Percentiles rank a stretch among this genome's conserved stretches.
These are phyloP conservation scores for Mimosa pudica DNA, from an alignment of 306 rosid species.

Conservation along the genomic window DNA sequence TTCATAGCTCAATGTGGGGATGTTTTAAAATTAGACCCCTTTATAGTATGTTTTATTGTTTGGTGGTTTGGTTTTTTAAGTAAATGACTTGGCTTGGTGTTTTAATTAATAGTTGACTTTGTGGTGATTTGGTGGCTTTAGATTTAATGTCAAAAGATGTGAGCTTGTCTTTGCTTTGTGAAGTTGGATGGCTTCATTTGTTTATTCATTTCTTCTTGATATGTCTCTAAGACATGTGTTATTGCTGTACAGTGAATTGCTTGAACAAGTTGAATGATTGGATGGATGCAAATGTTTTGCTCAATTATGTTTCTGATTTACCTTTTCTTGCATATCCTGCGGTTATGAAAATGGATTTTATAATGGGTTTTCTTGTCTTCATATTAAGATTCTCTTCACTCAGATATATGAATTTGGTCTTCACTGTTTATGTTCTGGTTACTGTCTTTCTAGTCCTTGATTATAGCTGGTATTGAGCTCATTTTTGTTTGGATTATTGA, in stretches of 20 bases:
- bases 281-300: background rate
- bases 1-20: conserved; percentile 10
- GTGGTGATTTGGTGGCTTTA: conserved; percentile 25
- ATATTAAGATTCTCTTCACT: background rate
- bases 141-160: background rate
- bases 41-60: no score
- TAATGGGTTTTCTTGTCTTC: background rate
- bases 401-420: conserved; percentile 4
- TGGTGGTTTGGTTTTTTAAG: background rate
- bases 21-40: background rate
- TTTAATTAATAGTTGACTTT: conserved; percentile 12
- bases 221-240: background rate
- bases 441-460: background rate
- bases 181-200: conserved; percentile 11
- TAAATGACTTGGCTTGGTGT: background rate
- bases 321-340: background rate
- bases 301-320: conserved; percentile 16
- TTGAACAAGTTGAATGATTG: background rate
- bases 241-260: conserved; percentile 5
- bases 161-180: background rate
- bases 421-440: background rate
- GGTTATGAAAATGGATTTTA: conserved; percentile 9
- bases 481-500: background rate
- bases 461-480: background rate
- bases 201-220: conserved; percentile 1